Base-by-base conservation (phyloP, 2,329 filamentous ascomycete genomes). In the Periconia macrospinosa region DNA sequence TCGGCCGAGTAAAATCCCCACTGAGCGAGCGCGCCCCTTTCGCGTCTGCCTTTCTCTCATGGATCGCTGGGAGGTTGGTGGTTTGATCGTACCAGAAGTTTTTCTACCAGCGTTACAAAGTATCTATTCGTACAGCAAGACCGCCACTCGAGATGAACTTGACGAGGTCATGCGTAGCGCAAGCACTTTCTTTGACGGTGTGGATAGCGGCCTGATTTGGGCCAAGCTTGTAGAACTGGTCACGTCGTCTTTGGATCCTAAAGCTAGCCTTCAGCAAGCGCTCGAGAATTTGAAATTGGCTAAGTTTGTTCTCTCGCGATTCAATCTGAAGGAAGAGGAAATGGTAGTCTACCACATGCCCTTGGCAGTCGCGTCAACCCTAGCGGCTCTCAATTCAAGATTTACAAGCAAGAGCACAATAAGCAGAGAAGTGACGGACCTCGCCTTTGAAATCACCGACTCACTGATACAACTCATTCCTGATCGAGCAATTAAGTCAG, bases 51-150 rank as follows among this genome's bases (percentile, higher is more conserved):
- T 97, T 2, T 97, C 95, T 15, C 79, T 99, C 49, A 97, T 99
- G 94, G 94, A 99, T 75, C 87, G 92, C 54, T 97, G 92, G 92
- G 94, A 99, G 71, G 93, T 99, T 60, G 94, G 94, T 30, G 91
- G 91, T 1, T 81, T 93, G 17, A 86, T 99, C 45, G 88, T 97
- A 1, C 90, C 92, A 0, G 87, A 91, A 56, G 84, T 97, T 14
- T 97, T 99, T 67, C 79, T 97, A 14, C 90, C 92, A 3, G 87
- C 93, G 23, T 84, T 99, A 63, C 83, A 87, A 68, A 95, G 88
- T 63, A 87, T 96, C 37, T 86, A 88, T 60, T 78, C 81, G 44
- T 97, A 92, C 75, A 87, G 92, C 72, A 76, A 79, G 23, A 79
- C 78, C 48, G 85, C 88, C 11, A 74, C 82, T n/a, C 88, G 88